Conservation (phyloP, 495 filamentous ascomycete species). For the Aspergillus indologenus region DNA sequence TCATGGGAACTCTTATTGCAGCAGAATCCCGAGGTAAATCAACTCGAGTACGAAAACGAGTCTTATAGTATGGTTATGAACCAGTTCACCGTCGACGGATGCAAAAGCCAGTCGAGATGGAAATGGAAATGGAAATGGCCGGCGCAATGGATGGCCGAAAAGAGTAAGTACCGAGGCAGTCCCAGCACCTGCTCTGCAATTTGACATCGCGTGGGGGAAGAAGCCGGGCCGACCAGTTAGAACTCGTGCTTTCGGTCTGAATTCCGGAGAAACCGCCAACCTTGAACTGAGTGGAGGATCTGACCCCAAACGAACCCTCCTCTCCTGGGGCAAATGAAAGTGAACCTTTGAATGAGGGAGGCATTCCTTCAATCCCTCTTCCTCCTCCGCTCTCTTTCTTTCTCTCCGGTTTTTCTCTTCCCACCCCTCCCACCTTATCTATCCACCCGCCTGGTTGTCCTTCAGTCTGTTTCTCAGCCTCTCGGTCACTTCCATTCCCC, state of each 20-base stretch:
- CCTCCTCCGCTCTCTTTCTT: conserved; percentile 9
- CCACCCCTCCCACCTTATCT: neutral
- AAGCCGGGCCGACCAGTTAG: conserved; percentile 11
- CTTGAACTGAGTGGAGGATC: conserved; percentile 15
- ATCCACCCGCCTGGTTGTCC: conserved; percentile 1
- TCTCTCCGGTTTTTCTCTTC: conserved; percentile 9
- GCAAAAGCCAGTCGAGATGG: neutral
- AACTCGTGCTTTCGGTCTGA: conserved; percentile 17
- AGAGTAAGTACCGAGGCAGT: conserved; percentile 29
- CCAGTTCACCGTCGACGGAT: no score
- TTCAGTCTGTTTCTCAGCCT: neutral
- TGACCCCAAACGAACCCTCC: neutral
- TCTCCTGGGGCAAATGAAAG: neutral
- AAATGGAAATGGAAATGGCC: no score
- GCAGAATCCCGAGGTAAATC: no score
- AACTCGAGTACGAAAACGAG: no score
- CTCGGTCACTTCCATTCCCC: no score
- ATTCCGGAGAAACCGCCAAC: conserved; percentile 13
- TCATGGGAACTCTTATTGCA: no score
- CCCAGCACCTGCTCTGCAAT: no score
- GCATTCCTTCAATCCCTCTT: conserved; percentile 1
- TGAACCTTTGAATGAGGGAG: no score
- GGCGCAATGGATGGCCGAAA: neutral
- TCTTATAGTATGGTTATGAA: no score
- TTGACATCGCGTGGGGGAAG: conserved; percentile 13